Base-by-base conservation (phyloP, 441 rosid species). In the Omphalea diandra region DNA sequence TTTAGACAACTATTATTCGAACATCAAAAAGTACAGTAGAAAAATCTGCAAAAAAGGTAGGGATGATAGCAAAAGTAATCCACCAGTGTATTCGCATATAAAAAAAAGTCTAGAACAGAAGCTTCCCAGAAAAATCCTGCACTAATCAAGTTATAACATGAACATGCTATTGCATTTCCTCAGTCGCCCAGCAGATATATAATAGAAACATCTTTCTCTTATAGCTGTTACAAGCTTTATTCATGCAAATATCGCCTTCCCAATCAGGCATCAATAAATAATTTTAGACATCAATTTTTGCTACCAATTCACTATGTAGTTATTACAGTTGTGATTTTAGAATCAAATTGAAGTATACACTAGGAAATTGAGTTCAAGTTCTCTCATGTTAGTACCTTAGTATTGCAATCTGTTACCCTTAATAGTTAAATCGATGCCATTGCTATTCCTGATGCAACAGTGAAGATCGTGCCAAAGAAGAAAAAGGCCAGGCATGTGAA, bases 341-440 rank as follows among this genome's bases (percentile, higher is more conserved):
- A 44, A 46, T 63, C 24, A 12, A 65, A 65, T 32, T 22, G 32
- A 29, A 9, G 32, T 20, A 52, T 26, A 5, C 10, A 4, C 3
- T 7, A 36, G 22, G 5, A 15, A 38, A 54, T 38, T 65, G 57
- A 49, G 32, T 33, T 41, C 9, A 14, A 24, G 26, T 35, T 40
- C 61, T 27, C 52, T 40, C 24, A 10, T 56, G 27, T 55, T 31
- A 43, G 63, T 56, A 56, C 63, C 71, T 68, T 20, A 11, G 29
- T 43, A 31, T 67, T 11, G 41, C 18, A 32, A 27, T 27, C 52
- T 55, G 6, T 31, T 2, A 43, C 31, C 50, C 46, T 33, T 31
- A 7, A 27, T 24, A 20, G 10, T 53, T 1, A 20, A 40, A 31
- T 56, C 40, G 52, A 58, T 31, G 31, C 9, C 54, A 27, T 68